phyloP scores from a whole-genome alignment of 129 eudicot species.

The Sambucus nigra region DNA sequence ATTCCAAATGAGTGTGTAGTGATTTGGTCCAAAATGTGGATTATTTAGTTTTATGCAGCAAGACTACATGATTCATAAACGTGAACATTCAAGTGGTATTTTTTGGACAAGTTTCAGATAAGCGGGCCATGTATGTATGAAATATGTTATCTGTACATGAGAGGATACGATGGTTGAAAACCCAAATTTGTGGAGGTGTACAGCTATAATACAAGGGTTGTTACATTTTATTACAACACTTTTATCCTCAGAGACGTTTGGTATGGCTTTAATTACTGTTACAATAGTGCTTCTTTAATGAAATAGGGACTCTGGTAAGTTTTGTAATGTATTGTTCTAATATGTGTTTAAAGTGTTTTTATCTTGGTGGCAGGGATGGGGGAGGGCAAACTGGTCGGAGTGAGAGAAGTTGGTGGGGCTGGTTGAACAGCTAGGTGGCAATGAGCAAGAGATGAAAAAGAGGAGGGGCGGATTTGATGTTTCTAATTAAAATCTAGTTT shows the following conservation, averaged over 20 bases:
- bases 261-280: slow-evolving; percentile 38
- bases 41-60: slow-evolving; percentile 60
- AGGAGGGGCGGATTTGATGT: too few relatives aligned
- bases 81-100: slow-evolving; percentile 63
- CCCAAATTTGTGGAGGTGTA: slow-evolving; percentile 54
- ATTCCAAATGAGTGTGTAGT: too few relatives aligned
- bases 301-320: not conserved
- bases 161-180: slow-evolving; percentile 72
- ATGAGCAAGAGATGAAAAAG: too few relatives aligned
- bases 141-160: slow-evolving; percentile 65
- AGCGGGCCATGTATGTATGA: slow-evolving; percentile 58
- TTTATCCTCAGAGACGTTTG: slow-evolving; percentile 41
- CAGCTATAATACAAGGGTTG: slow-evolving; percentile 34
- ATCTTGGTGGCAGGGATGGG: too few relatives aligned
- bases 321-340: too few relatives aligned
- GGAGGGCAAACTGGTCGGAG: too few relatives aligned
- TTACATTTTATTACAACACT: slow-evolving; percentile 49
- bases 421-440: too few relatives aligned
- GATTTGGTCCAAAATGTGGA: not conserved
- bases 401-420: too few relatives aligned
- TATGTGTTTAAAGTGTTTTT: too few relatives aligned
- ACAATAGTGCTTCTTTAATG: not conserved
- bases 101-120: slow-evolving; percentile 46
- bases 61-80: slow-evolving; percentile 54
- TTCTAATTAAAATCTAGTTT: too few relatives aligned